Evolutionary conservation across 352 stramenopile genomes (phyloP).

Genomic region (Blastocystis sp.): DNA sequence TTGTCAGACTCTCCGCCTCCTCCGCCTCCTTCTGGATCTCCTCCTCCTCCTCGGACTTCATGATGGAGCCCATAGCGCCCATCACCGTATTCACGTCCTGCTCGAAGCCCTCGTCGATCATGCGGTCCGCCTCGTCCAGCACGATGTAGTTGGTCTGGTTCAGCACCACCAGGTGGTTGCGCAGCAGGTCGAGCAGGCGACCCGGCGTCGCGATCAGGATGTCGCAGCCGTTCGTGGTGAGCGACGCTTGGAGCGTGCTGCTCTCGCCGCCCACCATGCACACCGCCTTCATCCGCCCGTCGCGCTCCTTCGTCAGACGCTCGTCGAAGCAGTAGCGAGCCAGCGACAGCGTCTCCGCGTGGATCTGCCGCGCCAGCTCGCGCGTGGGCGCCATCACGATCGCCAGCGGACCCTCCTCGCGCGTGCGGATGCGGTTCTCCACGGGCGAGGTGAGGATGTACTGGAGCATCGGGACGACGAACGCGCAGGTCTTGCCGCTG

Average conservation of each 20-base stretch:
- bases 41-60: conserved; percentile 94
- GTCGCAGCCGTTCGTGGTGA: conserved; percentile 84
- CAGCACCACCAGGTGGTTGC: conserved; percentile 95
- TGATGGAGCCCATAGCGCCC: conserved; percentile 92
- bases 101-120: conserved; percentile 95
- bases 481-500: conserved; percentile 96
- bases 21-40: conserved; percentile 91
- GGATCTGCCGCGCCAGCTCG: conserved; percentile 95
- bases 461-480: conserved; percentile 93
- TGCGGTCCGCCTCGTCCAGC: conserved; percentile 96
- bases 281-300: conserved; percentile 4
- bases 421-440: conserved; percentile 82
- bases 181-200: conserved; percentile 94
- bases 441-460: conserved; percentile 90
- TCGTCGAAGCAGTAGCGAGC: conserved; percentile 80
- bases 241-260: conserved; percentile 37
- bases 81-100: conserved; percentile 92
- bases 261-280: conserved; percentile 71
- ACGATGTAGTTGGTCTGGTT: conserved; percentile 99
- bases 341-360: conserved; percentile 90
- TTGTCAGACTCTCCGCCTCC: conserved; percentile 71
- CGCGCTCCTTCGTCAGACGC: conserved; percentile 78
- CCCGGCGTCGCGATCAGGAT: conserved; percentile 97
- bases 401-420: conserved; percentile 91
- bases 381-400: conserved; percentile 97